Conservation (phyloP, 225 moss, liverwort and hornwort species). For the Straminergon stramineum region DNA sequence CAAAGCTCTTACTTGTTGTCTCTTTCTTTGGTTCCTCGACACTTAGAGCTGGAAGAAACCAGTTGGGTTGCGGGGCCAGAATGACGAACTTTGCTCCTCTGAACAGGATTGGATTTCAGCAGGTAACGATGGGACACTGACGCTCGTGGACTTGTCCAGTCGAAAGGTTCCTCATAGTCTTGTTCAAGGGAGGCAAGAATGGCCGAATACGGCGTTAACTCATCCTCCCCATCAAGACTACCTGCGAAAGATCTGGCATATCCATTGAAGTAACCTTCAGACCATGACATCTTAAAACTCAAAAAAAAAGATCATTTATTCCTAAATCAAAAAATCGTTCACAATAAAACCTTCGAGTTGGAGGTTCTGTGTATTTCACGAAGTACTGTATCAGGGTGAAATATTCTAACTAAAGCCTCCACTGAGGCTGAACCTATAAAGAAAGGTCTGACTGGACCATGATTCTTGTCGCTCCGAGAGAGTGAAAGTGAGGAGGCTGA, state of each 20-base stretch:
- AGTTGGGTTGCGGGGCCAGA: background rate
- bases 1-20: slow-evolving; percentile 18
- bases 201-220: background rate
- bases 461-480: background rate
- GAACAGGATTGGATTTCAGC: background rate
- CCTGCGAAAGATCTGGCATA: slow-evolving; percentile 1
- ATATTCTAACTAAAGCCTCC: background rate
- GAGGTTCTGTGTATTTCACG: background rate
- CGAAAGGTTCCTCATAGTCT: background rate
- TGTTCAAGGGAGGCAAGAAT: background rate
- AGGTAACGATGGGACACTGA: background rate
- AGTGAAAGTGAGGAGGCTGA: background rate
- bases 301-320: background rate
- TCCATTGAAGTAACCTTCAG: background rate
- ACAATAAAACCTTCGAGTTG: background rate
- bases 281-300: background rate
- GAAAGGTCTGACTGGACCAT: background rate
- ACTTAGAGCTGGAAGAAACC: background rate
- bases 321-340: background rate
- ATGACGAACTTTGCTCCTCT: background rate
- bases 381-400: background rate
- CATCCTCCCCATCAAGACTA: background rate
- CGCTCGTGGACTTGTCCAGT: background rate
- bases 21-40: slow-evolving; percentile 7
- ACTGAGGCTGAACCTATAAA: background rate